A percentile compares a stretch with the other conserved stretches of the same genome.
phyloP scores from a whole-genome alignment of 192 early-diverging fungal genomes.

The Oehlia diaphana region DNA sequence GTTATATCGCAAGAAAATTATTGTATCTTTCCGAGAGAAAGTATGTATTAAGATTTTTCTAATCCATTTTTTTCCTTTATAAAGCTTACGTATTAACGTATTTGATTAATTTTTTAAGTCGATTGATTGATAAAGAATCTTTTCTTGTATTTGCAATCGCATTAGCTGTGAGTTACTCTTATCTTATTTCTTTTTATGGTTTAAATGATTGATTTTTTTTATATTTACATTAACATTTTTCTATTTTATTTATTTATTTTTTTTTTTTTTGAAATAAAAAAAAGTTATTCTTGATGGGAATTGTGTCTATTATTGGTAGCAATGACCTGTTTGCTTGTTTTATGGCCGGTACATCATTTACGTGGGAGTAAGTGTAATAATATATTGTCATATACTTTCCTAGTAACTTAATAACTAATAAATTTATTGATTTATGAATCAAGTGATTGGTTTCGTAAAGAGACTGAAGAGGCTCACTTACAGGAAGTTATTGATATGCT shows the following conservation, averaged over 20 bases:
- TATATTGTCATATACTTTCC: background rate
- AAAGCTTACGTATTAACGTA: background rate
- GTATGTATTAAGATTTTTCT: slow-evolving; percentile 15
- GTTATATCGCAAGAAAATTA: slow-evolving; percentile 63
- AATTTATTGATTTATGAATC: background rate
- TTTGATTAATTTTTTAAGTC: slow-evolving; percentile 35
- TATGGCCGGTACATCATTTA: slow-evolving; percentile 75
- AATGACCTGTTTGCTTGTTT: slow-evolving; percentile 81
- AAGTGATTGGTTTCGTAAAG: slow-evolving; percentile 82
- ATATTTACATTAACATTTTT: background rate
- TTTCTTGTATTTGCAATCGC: slow-evolving; percentile 83
- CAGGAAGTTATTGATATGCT: slow-evolving; percentile 91
- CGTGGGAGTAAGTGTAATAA: slow-evolving; percentile 68
- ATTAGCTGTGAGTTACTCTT: slow-evolving; percentile 53
- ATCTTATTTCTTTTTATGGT: background rate
- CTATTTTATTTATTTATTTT: too few relatives aligned
- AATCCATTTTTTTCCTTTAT: background rate
- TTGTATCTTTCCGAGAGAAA: slow-evolving; percentile 66
- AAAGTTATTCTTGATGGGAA: slow-evolving; percentile 60
- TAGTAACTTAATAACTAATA: background rate
- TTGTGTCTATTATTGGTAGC: slow-evolving; percentile 71
- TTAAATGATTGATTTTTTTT: background rate
- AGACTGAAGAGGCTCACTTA: slow-evolving; percentile 77
- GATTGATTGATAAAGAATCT: slow-evolving; percentile 86
- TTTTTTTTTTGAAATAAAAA: too few relatives aligned